Evolutionary conservation across 2,329 filamentous ascomycete species (phyloP).

Genomic region (Penicillium sp.): DNA sequence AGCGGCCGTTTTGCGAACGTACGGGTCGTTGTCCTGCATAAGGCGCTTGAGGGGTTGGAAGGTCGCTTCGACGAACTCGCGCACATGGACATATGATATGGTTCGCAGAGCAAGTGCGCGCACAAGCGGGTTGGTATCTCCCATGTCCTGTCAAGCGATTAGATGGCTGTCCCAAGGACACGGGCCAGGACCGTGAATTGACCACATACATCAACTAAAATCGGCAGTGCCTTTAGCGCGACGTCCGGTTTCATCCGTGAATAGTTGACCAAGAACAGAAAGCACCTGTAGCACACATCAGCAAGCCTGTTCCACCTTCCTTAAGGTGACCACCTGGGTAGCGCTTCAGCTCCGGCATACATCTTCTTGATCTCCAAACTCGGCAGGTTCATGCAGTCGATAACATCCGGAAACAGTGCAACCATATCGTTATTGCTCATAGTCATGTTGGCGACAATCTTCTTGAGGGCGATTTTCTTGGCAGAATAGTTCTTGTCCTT

Average conservation of each 20-base stretch:
- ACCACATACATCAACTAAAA: slow-evolving; percentile 68
- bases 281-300: slow-evolving; percentile 66
- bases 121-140: slow-evolving; percentile 86
- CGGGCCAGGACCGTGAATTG: background rate
- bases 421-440: slow-evolving; percentile 99
- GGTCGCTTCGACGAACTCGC: slow-evolving; percentile 90
- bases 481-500: slow-evolving; percentile 95
- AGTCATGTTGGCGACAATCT: slow-evolving; percentile 99
- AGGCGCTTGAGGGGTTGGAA: slow-evolving; percentile 79
- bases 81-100: slow-evolving; percentile 95
- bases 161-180: slow-evolving; percentile 8
- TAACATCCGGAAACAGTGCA: slow-evolving; percentile 89
- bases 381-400: slow-evolving; percentile 90
- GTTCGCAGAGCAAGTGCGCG: slow-evolving; percentile 88
- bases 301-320: background rate
- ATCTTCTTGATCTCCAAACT: slow-evolving; percentile 99
- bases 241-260: slow-evolving; percentile 90
- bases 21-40: slow-evolving; percentile 83
- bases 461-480: slow-evolving; percentile 98
- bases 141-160: slow-evolving; percentile 67
- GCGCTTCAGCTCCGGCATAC: slow-evolving; percentile 49
- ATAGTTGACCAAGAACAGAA: slow-evolving; percentile 96
- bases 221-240: slow-evolving; percentile 86
- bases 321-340: background rate
- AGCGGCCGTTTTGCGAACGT: slow-evolving; percentile 94